A percentile compares a stretch with the other conserved stretches of the same genome.
phyloP scores from a whole-genome alignment of 352 stramenopile genomes.

The Bremia lactucae region DNA sequence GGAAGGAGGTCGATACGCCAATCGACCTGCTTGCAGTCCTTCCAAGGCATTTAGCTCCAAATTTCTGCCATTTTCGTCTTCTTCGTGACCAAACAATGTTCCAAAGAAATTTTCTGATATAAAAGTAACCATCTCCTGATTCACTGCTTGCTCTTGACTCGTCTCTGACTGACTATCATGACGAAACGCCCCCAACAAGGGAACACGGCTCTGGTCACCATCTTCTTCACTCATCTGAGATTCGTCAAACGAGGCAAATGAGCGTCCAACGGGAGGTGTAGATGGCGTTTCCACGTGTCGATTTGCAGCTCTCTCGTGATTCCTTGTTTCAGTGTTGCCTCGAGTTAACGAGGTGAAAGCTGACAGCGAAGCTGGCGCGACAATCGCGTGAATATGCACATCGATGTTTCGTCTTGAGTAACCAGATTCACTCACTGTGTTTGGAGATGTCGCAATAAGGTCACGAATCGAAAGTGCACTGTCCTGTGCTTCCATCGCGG shows the following conservation, averaged over 20 bases:
- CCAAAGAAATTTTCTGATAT: constrained; percentile 62
- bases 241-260: constrained; percentile 18
- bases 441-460: constrained; percentile 39
- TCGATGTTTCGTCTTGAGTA: constrained; percentile 60
- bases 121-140: constrained; percentile 34
- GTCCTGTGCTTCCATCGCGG: constrained; percentile 31
- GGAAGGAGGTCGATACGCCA: constrained; percentile 16
- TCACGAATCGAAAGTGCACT: constrained; percentile 47
- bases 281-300: constrained; percentile 12
- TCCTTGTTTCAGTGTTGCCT: constrained; percentile 8
- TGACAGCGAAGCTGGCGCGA: constrained; percentile 58
- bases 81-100: constrained; percentile 31
- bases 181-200: constrained; percentile 40
- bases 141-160: constrained; percentile 19
- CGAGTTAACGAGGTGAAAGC: constrained; percentile 42
- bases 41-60: constrained; percentile 18
- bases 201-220: constrained; percentile 44
- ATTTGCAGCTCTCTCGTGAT: constrained; percentile 1
- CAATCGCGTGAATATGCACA: constrained; percentile 82
- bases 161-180: constrained; percentile 17
- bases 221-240: constrained; percentile 21
- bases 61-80: constrained; percentile 22
- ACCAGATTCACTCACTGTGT: constrained; percentile 13
- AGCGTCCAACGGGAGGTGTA: constrained; percentile 13
- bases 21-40: constrained; percentile 1